These are phyloP conservation scores for Gigaspora rosea DNA, from an alignment of 192 early-diverging fungal species.

Conservation along the genomic window DNA sequence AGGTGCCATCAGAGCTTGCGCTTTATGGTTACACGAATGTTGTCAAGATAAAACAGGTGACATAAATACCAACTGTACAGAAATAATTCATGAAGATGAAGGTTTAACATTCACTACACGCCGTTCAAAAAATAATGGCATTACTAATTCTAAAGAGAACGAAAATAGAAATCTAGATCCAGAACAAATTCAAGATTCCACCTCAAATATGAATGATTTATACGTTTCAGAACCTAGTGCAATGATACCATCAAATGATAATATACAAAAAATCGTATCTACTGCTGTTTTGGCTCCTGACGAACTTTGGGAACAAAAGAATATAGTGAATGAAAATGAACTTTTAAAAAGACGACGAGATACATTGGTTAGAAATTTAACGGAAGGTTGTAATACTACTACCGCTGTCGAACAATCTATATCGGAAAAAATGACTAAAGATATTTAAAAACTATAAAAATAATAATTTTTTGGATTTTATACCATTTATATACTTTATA, in stretches of 20 bases:
- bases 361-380: background rate
- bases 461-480: too few species aligned
- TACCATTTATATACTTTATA: too few species aligned
- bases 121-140: slow-evolving; percentile 6
- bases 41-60: background rate
- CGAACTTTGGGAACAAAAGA: slow-evolving; percentile 22
- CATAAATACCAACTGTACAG: background rate
- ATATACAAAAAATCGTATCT: background rate
- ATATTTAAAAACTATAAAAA: too few species aligned
- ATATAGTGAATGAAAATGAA: slow-evolving; percentile 24
- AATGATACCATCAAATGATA: background rate
- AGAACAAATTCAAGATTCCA: too few species aligned
- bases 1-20: slow-evolving; percentile 46
- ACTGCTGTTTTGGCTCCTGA: background rate
- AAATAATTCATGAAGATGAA: slow-evolving; percentile 1
- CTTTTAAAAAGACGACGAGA: slow-evolving; percentile 24
- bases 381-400: slow-evolving; percentile 9
- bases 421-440: too few species aligned
- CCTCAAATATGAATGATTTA: too few species aligned
- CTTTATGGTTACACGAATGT: slow-evolving; percentile 22
- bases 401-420: background rate
- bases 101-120: background rate
- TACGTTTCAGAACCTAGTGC: too few species aligned
- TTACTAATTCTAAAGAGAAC: too few species aligned
- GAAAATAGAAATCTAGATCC: too few species aligned